Evolutionary conservation across 2,329 filamentous ascomycete genomes (phyloP).

Genomic region (Talaromyces sp.): DNA sequence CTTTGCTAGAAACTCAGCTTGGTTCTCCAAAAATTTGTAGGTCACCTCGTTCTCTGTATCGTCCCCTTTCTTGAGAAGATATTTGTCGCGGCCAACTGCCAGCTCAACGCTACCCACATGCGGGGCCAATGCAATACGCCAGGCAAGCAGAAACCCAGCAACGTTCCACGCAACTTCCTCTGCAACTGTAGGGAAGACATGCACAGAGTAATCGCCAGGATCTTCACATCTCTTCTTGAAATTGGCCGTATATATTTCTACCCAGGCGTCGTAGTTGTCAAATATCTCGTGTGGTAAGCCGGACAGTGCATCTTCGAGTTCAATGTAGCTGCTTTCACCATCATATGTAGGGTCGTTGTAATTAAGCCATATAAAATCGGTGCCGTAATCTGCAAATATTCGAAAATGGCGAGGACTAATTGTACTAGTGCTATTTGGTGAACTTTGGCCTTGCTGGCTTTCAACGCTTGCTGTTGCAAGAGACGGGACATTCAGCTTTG

Average conservation of each 20-base stretch:
- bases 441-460: too few relatives aligned
- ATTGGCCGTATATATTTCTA: constrained; percentile 18
- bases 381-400: constrained; percentile 23
- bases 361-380: constrained; percentile 22
- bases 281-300: constrained; percentile 17
- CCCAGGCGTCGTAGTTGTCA: constrained; percentile 22
- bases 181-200: constrained; percentile 15
- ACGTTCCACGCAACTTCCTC: constrained; percentile 24
- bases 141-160: constrained; percentile 24
- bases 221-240: constrained; percentile 19
- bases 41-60: background rate
- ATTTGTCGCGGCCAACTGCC: background rate
- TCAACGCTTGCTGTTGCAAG: background rate
- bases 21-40: background rate
- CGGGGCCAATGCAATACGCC: constrained; percentile 23
- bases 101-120: constrained; percentile 11
- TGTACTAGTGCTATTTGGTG: background rate
- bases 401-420: constrained; percentile 19
- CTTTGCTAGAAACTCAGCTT: background rate
- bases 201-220: constrained; percentile 13
- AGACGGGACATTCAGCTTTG: background rate
- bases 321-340: constrained; percentile 10
- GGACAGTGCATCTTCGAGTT: constrained; percentile 12
- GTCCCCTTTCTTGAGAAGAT: background rate
- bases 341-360: constrained; percentile 17